These are phyloP conservation scores for Cyclaneusma minus DNA, from an alignment of 2,329 filamentous ascomycete species.

Conservation along the genomic window DNA sequence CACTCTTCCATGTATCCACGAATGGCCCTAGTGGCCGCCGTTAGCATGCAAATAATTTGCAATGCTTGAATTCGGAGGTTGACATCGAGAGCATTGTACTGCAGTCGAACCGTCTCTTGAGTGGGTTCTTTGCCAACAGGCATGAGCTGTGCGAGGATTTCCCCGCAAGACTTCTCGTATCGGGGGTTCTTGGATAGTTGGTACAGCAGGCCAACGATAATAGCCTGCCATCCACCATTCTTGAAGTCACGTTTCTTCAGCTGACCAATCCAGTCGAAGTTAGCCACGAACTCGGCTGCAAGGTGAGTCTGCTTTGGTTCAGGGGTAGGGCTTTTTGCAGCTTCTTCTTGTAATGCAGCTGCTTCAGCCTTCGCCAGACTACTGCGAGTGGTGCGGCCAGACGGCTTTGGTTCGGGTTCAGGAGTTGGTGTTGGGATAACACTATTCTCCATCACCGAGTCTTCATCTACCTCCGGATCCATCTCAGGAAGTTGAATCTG, in stretches of 20 bases:
- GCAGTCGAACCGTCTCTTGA: constrained; percentile 53
- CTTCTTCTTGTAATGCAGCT: constrained; percentile 47
- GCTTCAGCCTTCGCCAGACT: constrained; percentile 72
- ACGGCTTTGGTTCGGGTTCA: constrained; percentile 54
- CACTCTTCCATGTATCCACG: constrained; percentile 84
- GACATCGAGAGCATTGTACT: constrained; percentile 65
- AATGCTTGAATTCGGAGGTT: constrained; percentile 69
- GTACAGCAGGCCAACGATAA: constrained; percentile 73
- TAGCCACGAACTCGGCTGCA: constrained; percentile 59
- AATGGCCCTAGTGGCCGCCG: constrained; percentile 71
- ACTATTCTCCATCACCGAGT: constrained; percentile 40
- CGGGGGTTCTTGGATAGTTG: constrained; percentile 67
- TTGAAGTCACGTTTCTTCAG: constrained; percentile 72
- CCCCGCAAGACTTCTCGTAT: constrained; percentile 57
- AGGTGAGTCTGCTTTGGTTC: constrained; percentile 41
- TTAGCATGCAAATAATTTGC: constrained; percentile 75
- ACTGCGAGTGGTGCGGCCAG: constrained; percentile 64
- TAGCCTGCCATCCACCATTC: constrained; percentile 81
- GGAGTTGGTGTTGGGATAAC: constrained; percentile 41
- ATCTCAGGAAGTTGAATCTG: constrained; percentile 66
- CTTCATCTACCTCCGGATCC: constrained; percentile 50
- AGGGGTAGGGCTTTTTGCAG: constrained; percentile 18
- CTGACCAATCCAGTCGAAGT: constrained; percentile 74
- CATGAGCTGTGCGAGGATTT: constrained; percentile 65
- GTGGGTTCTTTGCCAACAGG: constrained; percentile 63